Evolutionary conservation across 176 grass and related monocot genomes (phyloP), one percentile per base, ranked within the genome.

Genomic region (Aegilops speltoides): DNA sequence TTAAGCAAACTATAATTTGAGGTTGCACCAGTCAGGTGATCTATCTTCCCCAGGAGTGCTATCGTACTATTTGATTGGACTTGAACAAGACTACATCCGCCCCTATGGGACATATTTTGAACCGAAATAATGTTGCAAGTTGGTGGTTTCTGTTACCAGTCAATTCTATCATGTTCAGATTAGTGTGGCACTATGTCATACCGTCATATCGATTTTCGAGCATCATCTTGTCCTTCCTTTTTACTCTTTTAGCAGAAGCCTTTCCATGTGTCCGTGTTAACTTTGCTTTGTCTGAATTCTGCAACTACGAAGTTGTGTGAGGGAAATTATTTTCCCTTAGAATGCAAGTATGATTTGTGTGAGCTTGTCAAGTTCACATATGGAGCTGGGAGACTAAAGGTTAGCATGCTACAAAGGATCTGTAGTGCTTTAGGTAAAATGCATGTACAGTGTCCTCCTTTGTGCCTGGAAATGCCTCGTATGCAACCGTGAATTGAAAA

Each of bases 91-190:
- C 46, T 60, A 15, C 22, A 26, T 50, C 5, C 10, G 22, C 69
- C 16, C 57, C 5, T 23, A 6, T 75, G 67, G 87, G n/a, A 66
- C 34, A 48, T 79, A 60, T 79, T 79, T 73, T 79, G 61, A 40
- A 74, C 59, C 67, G 83, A 87, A 81, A 63, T 50, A 50, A 78
- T 54, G 48, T 87, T 75, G 69, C 46, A 50, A 38, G 26, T 75
- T 69, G 76, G 83, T 63, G 46, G 64, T 86, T 80, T 80, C 36
- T 54, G 60, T 81, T 84, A 79, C 52, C 85, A 48, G 10, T 48
- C 59, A 87, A 48, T 80, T 91, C 36, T 75, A 62, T 84, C 85
- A 84, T 69, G 76, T 76, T 80, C 60, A 31, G 36, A 68, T 87
- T 68, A 68, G 29, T 80, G 62, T 79, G 80, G 80, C 80, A 65